Conservation (phyloP, 768 basidiomycete species). For the Tylopilus subfusipes region DNA sequence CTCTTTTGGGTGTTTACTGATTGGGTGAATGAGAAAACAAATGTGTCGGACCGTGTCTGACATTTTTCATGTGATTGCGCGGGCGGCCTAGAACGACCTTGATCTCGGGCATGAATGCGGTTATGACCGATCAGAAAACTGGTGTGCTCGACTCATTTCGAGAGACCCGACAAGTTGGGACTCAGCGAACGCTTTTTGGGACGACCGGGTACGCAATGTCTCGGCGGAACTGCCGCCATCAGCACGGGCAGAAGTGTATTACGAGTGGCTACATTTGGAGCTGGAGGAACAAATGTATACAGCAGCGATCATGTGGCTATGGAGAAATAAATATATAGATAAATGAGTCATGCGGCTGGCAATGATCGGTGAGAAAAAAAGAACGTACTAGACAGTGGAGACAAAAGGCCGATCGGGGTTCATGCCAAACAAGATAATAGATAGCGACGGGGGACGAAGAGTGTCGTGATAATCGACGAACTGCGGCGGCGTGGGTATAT, state of each 20-base stretch:
- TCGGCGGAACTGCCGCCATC: constrained; percentile 20
- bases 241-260: constrained; percentile 13
- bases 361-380: constrained; percentile 22
- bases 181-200: constrained; percentile 15
- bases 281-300: constrained; percentile 9
- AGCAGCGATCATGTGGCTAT: constrained; percentile 24
- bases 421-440: constrained; percentile 19
- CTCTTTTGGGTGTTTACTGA: not conserved
- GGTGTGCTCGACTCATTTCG: constrained; percentile 12
- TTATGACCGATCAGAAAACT: constrained; percentile 10
- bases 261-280: constrained; percentile 17
- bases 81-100: not conserved
- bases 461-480: constrained; percentile 8
- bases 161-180: constrained; percentile 8
- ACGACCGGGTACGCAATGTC: constrained; percentile 6
- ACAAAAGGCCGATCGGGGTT: constrained; percentile 14
- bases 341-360: constrained; percentile 12
- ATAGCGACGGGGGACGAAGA: constrained; percentile 10
- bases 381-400: constrained; percentile 14
- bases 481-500: constrained; percentile 1
- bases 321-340: constrained; percentile 4
- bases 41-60: not conserved
- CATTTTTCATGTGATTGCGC: constrained; percentile 19
- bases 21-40: not conserved
- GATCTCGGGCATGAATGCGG: constrained; percentile 8